These are phyloP conservation scores for Helichrysum umbraculigerum DNA, from an alignment of 129 eudicot species.

Conservation along the genomic window DNA sequence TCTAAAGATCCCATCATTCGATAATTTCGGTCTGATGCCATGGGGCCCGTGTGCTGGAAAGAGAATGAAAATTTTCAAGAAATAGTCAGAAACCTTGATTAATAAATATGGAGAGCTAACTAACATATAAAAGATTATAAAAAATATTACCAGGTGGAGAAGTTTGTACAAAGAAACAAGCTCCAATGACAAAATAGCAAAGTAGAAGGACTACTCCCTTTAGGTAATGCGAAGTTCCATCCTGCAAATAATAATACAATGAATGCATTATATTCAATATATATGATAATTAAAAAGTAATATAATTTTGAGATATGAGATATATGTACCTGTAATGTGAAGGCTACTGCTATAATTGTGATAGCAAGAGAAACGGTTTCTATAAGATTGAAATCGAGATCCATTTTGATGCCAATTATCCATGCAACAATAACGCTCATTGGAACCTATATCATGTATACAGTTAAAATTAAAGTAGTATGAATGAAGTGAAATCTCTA, in stretches of 20 bases:
- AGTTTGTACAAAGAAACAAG: slow-evolving; percentile 56
- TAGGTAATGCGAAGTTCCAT: slow-evolving; percentile 90
- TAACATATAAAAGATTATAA: background rate
- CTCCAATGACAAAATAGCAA: slow-evolving; percentile 76
- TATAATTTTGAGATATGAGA: background rate
- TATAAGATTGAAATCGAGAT: slow-evolving; percentile 67
- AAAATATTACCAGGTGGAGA: slow-evolving; percentile 40
- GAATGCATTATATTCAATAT: background rate
- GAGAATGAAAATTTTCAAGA: background rate
- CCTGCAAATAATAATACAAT: slow-evolving; percentile 44
- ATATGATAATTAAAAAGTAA: background rate
- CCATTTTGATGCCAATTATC: slow-evolving; percentile 70
- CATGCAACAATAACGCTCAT: slow-evolving; percentile 67
- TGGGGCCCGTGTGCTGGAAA: slow-evolving; percentile 28
- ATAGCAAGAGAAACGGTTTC: slow-evolving; percentile 78
- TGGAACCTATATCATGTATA: slow-evolving; percentile 40
- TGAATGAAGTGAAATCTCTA: too few relatives aligned
- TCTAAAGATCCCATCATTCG: slow-evolving; percentile 28
- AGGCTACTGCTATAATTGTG: slow-evolving; percentile 68
- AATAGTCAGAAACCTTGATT: background rate
- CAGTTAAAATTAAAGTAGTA: background rate
- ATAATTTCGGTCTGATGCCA: slow-evolving; percentile 25
- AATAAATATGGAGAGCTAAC: background rate
- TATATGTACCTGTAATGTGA: slow-evolving; percentile 65
- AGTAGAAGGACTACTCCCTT: slow-evolving; percentile 84